Evolutionary conservation across 192 early-diverging fungal genomes (phyloP).

Genomic region (Mortierella claussenii): DNA sequence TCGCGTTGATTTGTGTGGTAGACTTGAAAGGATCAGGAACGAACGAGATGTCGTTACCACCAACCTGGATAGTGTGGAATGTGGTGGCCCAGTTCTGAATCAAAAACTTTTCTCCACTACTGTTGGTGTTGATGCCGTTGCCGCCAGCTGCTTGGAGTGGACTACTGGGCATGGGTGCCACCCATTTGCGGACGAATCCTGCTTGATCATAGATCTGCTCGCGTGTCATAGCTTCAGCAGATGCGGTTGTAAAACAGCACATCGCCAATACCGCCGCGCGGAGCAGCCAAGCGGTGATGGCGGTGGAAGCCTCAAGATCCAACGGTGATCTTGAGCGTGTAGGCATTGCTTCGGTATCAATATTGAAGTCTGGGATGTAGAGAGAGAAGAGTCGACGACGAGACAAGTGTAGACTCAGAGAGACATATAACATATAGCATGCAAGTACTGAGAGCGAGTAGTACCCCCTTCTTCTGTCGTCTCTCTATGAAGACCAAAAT

Average conservation of each 20-base stretch:
- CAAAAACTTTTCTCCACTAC: conserved; percentile 12
- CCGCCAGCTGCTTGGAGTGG: conserved; percentile 2
- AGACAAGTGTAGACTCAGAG: no score
- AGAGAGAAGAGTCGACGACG: no score
- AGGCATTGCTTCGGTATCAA: no score
- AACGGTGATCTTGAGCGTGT: no score
- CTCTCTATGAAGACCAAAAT: no score
- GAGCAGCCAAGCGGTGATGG: no score
- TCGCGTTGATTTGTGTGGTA: not conserved
- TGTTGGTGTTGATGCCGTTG: conserved; percentile 1
- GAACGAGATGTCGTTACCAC: conserved; percentile 42
- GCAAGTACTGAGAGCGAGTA: no score
- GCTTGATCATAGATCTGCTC: conserved; percentile 31
- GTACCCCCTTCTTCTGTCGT: no score
- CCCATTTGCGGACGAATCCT: conserved; percentile 45
- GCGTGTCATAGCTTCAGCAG: conserved; percentile 12
- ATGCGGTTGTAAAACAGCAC: not conserved
- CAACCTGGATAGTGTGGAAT: conserved; percentile 36
- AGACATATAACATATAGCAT: no score
- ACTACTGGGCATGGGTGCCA: conserved; percentile 50
- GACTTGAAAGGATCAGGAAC: conserved; percentile 43
- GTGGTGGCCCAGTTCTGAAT: conserved; percentile 37
- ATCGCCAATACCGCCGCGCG: not conserved
- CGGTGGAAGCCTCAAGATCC: no score
- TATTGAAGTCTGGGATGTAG: no score